Evolutionary conservation across 768 basidiomycete species (phyloP), one percentile per base, ranked within the genome.

Genomic region (Hericium rajendrae): DNA sequence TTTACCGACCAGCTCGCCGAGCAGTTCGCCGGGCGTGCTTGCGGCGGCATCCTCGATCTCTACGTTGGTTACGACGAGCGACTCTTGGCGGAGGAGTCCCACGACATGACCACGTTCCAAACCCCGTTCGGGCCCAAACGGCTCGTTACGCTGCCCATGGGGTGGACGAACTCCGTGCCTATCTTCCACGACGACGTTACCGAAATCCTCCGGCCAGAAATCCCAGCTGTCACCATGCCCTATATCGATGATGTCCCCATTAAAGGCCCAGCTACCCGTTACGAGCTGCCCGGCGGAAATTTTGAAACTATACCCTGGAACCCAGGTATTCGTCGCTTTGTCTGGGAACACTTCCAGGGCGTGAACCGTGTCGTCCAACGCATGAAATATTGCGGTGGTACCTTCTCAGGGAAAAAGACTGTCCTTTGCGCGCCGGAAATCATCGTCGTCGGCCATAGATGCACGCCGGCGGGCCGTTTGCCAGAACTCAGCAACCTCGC

Each of bases 241-340:
- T 81, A 70, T 51, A 68, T 79, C 10, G 72, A 81, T 57, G 71
- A 79, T 57, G 59, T 73, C 0, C 67, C 68, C 0, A 55, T 77
- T 3, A 70, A 69, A 55, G 72, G 74, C 1, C 74, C 70, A 0
- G 15, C 20, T 1, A 69, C 71, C 0, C 51, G 61, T 4, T 76
- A 78, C 52, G 52, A 68, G 10, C 2, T 40, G 0, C 8, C 32
- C 0, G 65, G 70, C 26, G 69, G 75, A 0, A n/a, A 10, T 0
- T 73, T 61, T 50, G 69, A 80, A 51, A 72, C 65, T 0, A 70
- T 77, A 1, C 65, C 69, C 0, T 66, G 69, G 0, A 79, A 78
- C 56, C 61, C 64, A 0, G 68, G 70, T 0, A 76, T 78, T 10
- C 55, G 70, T 0, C 56, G 67, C 0, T 78, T 77, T 48, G 64